A percentile compares a stretch with the other conserved stretches of the same genome.
phyloP scores from a whole-genome alignment of 257 asterid genomes.

The Vinca minor region DNA sequence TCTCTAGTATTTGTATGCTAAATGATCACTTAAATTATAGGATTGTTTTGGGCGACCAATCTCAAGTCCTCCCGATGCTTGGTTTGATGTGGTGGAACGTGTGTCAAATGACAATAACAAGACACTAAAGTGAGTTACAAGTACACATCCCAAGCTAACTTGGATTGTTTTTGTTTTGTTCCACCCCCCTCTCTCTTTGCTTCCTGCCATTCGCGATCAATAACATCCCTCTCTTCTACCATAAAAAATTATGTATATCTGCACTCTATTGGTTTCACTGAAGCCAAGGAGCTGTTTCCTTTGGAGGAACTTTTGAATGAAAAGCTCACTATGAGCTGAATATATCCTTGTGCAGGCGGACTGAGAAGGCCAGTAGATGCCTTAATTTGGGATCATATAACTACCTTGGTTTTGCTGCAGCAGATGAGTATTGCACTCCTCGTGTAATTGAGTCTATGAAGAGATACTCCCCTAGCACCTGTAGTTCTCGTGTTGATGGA shows the following conservation, averaged over 20 bases:
- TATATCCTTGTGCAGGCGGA: constrained; percentile 53
- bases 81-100: constrained; percentile 99
- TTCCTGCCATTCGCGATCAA: no score
- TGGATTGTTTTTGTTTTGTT: background rate
- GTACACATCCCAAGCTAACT: background rate
- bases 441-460: constrained; percentile 85
- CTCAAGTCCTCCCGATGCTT: constrained; percentile 98
- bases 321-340: background rate
- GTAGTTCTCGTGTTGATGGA: constrained; percentile 94
- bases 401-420: constrained; percentile 96
- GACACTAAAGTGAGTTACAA: constrained; percentile 59
- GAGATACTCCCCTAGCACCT: constrained; percentile 73
- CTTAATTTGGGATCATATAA: constrained; percentile 96
- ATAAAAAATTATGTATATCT: background rate
- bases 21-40: constrained; percentile 29
- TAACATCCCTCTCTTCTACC: background rate
- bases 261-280: background rate
- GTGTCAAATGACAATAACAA: constrained; percentile 82
- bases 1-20: constrained; percentile 6
- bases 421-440: constrained; percentile 97
- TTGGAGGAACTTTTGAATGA: background rate
- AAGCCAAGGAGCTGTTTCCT: background rate
- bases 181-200: no score
- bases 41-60: constrained; percentile 98
- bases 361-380: constrained; percentile 56